Evolutionary conservation across 257 asterid genomes (phyloP), one percentile per base, ranked within the genome.

Genomic region (Echium plantagineum): DNA sequence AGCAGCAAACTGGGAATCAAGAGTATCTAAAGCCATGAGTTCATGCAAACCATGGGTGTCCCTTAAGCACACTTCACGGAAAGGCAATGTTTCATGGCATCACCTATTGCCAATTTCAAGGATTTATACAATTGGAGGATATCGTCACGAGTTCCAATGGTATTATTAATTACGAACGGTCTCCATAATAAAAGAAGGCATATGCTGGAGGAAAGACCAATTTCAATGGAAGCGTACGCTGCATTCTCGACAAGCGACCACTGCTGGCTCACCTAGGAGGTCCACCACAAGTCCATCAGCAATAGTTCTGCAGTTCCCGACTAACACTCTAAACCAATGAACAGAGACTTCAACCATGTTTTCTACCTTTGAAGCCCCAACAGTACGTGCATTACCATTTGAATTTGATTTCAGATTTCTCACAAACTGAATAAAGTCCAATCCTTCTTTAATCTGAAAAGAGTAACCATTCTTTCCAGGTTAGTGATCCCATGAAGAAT

Each of bases 311-410:
- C 97, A 93, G 72, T 89, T 93, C 53, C 99, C 97, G 21, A 93
- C 95, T 66, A 93, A 91, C 65, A 93, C 99, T 78, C 99, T 80
- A 77, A 89, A 93, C 99, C 97, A 89, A 85, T 81, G 91, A 61
- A 79, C 75, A 7, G 99, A 93, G 62, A 89, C 85, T 74, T 93
- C 99, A 77, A 82, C 79, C 75, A 71, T 58, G 78, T 66, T 84
- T 65, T 93, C 99, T 77, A 72, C 80, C 76, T 83, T 93, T 58
- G 67, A 57, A 64, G 65, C 64, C 69, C 94, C 91, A 73, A 76
- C 51, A 2, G 90, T 75, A 62, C 96, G 95, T 66, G 86, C 77
- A 78, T 75, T 89, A 10, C 97, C 97, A 65, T 93, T 93, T 70
- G 78, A 71, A 69, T 79, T 85, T 53, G 94, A 85, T 74, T 86